phyloP scores from a whole-genome alignment of 768 basidiomycete species.

The Gautieria morchelliformis region DNA sequence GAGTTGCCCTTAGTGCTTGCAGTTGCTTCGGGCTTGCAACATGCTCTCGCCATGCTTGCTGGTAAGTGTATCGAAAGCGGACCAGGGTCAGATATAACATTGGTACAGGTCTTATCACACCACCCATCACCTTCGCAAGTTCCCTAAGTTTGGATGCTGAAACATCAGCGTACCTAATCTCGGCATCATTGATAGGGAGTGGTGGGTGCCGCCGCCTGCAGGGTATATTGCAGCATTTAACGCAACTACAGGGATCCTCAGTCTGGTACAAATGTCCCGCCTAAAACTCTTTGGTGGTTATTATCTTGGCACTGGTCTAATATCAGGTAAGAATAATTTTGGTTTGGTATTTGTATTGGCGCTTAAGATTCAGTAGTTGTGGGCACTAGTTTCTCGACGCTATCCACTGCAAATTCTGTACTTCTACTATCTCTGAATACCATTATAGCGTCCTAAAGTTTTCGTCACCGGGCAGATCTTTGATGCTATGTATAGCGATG shows the following conservation, averaged over 20 bases:
- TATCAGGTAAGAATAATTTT: slow-evolving; percentile 27
- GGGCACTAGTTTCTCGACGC: slow-evolving; percentile 71
- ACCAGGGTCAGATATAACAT: too few relatives aligned
- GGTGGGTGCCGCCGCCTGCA: slow-evolving; percentile 31
- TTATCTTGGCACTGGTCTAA: slow-evolving; percentile 69
- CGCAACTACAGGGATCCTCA: slow-evolving; percentile 52
- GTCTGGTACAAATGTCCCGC: slow-evolving; percentile 71
- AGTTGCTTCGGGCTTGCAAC: slow-evolving; percentile 63
- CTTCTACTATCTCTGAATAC: slow-evolving; percentile 14
- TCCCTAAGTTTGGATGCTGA: slow-evolving; percentile 46
- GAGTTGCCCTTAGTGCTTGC: slow-evolving; percentile 67
- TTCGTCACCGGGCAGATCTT: slow-evolving; percentile 42
- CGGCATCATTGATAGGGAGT: slow-evolving; percentile 70
- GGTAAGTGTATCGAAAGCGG: slow-evolving; percentile 14
- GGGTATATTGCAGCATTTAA: neutral
- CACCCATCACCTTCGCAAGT: slow-evolving; percentile 71
- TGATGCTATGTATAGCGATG: slow-evolving; percentile 65
- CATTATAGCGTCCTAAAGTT: too few relatives aligned
- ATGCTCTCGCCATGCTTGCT: slow-evolving; percentile 75
- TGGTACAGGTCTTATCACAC: slow-evolving; percentile 50
- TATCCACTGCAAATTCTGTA: slow-evolving; percentile 64
- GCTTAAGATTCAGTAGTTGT: slow-evolving; percentile 35
- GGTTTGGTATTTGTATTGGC: too few relatives aligned
- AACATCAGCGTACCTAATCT: slow-evolving; percentile 70
- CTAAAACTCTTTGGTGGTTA: slow-evolving; percentile 51